Conservation (phyloP, 2,329 filamentous ascomycete genomes). For the Colletotrichum sp. region DNA sequence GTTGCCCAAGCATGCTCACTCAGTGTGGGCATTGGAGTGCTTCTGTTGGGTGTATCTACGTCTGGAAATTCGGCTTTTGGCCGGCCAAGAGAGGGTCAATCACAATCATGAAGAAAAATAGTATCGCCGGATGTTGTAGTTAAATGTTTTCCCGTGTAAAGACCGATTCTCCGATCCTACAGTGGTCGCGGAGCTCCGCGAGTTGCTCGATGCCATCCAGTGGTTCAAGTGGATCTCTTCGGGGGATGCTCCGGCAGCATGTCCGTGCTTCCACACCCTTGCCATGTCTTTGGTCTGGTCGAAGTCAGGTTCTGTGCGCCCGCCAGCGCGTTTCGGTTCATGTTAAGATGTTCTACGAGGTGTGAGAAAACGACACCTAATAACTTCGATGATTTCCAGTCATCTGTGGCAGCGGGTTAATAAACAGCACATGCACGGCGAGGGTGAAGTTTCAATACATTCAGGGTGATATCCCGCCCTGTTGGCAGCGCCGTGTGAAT, state of each 20-base stretch:
- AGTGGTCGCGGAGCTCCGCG: neutral
- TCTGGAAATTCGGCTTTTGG: neutral
- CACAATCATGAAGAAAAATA: neutral
- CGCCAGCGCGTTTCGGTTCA: neutral
- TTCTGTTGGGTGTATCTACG: neutral
- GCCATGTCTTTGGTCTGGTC: neutral
- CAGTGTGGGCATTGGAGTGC: neutral
- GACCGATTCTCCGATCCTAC: neutral
- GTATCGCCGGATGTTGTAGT: neutral
- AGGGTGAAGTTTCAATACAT: neutral
- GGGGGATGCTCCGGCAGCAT: neutral
- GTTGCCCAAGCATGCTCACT: neutral
- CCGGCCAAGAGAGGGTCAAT: neutral
- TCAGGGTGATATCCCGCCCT: neutral
- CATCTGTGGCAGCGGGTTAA: neutral
- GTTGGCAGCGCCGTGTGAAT: neutral
- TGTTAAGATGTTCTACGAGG: neutral
- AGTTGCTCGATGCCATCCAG: neutral
- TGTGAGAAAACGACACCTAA: neutral
- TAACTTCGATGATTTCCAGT: accelerated
- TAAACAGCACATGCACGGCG: neutral
- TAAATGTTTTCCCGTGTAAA: neutral
- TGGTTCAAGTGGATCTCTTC: neutral
- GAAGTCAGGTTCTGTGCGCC: neutral
- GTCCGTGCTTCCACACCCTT: neutral